Conservation (phyloP, 2,329 filamentous ascomycete genomes). For the Arthrobotrys sphaeroides region DNA sequence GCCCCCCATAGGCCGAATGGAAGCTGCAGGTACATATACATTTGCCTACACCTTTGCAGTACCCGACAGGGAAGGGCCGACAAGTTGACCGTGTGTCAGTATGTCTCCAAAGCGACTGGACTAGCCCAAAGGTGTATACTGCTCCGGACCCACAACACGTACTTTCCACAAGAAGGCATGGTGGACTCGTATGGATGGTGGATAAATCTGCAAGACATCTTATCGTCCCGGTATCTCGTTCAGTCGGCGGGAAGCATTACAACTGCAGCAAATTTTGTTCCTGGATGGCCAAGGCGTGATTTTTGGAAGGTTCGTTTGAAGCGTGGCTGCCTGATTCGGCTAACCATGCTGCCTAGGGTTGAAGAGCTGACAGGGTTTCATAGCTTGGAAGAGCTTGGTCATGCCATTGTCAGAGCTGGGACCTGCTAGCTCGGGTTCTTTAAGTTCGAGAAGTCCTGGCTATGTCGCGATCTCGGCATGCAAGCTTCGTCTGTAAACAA, state of each 20-base stretch:
- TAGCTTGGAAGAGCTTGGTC: neutral
- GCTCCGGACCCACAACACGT: conserved; percentile 5
- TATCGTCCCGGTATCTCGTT: conserved; percentile 3
- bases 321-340: conserved; percentile 41
- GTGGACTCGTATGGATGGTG: neutral
- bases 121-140: conserved; percentile 9
- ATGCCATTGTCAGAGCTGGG: neutral
- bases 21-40: conserved; percentile 20
- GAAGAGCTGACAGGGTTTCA: neutral
- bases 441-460: too few relatives aligned
- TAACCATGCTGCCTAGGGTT: conserved; percentile 2
- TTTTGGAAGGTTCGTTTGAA: conserved; percentile 41
- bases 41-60: neutral
- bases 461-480: too few relatives aligned
- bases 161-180: conserved; percentile 8
- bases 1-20: conserved; percentile 9
- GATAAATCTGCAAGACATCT: conserved; percentile 22
- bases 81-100: neutral
- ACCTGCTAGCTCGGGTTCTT: neutral
- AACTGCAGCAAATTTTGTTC: conserved; percentile 10
- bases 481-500: too few relatives aligned
- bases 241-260: conserved; percentile 5
- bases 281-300: neutral
- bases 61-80: neutral
- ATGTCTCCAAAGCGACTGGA: neutral